Evolutionary conservation across 768 basidiomycete species (phyloP), one percentile per base, ranked within the genome.

Genomic region (Paxillus involutus): DNA sequence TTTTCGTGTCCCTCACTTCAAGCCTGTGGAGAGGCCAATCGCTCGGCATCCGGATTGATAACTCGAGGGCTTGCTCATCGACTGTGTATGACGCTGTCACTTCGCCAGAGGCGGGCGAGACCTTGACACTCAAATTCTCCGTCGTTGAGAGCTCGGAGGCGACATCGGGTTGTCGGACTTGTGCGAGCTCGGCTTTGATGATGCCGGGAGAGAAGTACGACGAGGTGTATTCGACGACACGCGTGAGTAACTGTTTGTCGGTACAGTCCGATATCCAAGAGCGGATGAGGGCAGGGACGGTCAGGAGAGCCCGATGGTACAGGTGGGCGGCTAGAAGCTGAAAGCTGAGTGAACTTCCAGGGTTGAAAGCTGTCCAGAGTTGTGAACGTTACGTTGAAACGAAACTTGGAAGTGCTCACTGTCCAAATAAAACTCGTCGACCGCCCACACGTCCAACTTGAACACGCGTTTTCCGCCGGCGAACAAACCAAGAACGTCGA

Each of bases 11-110:
- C 63, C 83, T 82, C n/a, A 98, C 84, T 62, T 95, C 94, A 26
- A 98, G 88, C 42, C 79, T 80, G 58, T 87, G 87, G 35, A 99
- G 74, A 0, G 97, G 97, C 84, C 92, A 99, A 64, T 98, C 96
- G 2, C 71, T 66, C 6, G 97, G 97, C 29, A 98, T 84, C 61
- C 86, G 83, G 57, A 98, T 74, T 37, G 80, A 84, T 53, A 99
- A 85, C 72, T 98, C 96, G 59, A 99, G 81, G 47, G 86, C 81
- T 65, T 98, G 92, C 42, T 99, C 97, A 67, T 99, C 97, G 1
- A 99, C 88, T 32, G 81, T 75, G 65, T 96, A 99, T 16, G 82
- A 80, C 10, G 88, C 92, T 1, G 82, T 83, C 41, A 97, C 89
- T 69, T 98, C 97, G 56, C 87, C 85, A 21, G 85, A 80, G 2